phyloP scores from a whole-genome alignment of 2,329 filamentous ascomycete species.

The Penicillium sp. region DNA sequence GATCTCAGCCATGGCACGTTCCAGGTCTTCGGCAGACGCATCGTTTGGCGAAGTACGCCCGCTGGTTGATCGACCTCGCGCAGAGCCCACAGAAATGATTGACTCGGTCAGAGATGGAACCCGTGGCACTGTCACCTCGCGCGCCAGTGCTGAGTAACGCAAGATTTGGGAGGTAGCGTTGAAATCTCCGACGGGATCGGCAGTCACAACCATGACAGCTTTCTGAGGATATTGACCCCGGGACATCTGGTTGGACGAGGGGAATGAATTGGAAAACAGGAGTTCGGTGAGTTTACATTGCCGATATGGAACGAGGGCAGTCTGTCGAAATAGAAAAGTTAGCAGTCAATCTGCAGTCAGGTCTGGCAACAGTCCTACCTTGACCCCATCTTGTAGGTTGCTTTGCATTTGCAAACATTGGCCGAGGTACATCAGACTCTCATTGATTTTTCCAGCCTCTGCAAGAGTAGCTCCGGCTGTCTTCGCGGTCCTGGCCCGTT shows the following conservation, averaged over 20 bases:
- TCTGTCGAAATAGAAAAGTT: slow-evolving; percentile 46
- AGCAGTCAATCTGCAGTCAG: slow-evolving; percentile 6
- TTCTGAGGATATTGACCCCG: slow-evolving; percentile 72
- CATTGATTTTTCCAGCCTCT: slow-evolving; percentile 97
- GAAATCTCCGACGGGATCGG: slow-evolving; percentile 89
- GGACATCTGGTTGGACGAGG: slow-evolving; percentile 56
- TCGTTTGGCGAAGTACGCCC: slow-evolving; percentile 48
- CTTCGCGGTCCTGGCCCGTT: slow-evolving; percentile 89
- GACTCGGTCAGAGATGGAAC: slow-evolving; percentile 79
- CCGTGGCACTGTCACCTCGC: slow-evolving; percentile 88
- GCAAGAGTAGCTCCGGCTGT: slow-evolving; percentile 89
- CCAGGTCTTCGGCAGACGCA: slow-evolving; percentile 66
- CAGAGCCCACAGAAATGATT: slow-evolving; percentile 52
- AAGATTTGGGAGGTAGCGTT: slow-evolving; percentile 97
- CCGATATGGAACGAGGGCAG: slow-evolving; percentile 74
- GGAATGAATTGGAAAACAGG: slow-evolving; percentile 86
- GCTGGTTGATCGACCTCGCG: slow-evolving; percentile 35
- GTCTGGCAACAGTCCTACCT: slow-evolving; percentile 55
- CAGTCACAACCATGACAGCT: slow-evolving; percentile 94
- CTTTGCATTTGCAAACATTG: slow-evolving; percentile 96
- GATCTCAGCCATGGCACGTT: slow-evolving; percentile 79
- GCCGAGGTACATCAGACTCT: slow-evolving; percentile 96
- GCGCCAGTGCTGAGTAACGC: slow-evolving; percentile 87
- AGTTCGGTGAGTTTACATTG: slow-evolving; percentile 86
- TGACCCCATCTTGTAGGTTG: slow-evolving; percentile 71